phyloP scores from a whole-genome alignment of 2,329 filamentous ascomycete species.

The Rutstroemia sydowiana region DNA sequence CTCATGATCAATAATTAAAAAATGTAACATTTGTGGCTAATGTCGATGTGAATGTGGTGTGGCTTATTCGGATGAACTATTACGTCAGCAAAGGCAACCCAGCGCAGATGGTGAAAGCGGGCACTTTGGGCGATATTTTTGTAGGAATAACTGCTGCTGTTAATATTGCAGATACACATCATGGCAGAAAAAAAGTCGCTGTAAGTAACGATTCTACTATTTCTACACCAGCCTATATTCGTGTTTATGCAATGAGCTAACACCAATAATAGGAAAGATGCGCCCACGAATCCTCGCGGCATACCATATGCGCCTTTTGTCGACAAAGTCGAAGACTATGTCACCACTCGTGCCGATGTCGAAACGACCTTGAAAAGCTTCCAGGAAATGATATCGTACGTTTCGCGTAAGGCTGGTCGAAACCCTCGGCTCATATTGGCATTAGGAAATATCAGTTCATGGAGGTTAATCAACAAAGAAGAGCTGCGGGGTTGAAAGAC shows the following conservation, averaged over 20 bases:
- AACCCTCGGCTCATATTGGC: slow-evolving; percentile 17
- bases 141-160: too few species aligned
- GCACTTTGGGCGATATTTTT: background rate
- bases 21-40: background rate
- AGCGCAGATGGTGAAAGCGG: too few species aligned
- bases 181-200: slow-evolving; percentile 27
- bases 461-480: slow-evolving; percentile 85
- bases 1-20: background rate
- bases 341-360: slow-evolving; percentile 69
- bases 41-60: too few species aligned
- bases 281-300: slow-evolving; percentile 64
- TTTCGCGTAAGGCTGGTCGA: slow-evolving; percentile 1
- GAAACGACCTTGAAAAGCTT: slow-evolving; percentile 76
- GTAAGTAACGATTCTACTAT: slow-evolving; percentile 14
- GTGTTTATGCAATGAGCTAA: slow-evolving; percentile 11
- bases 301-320: slow-evolving; percentile 82
- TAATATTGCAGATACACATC: background rate
- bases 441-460: slow-evolving; percentile 98
- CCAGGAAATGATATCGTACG: slow-evolving; percentile 87
- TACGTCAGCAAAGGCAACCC: too few species aligned
- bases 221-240: background rate
- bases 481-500: slow-evolving; percentile 74
- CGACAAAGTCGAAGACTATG: slow-evolving; percentile 83
- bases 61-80: too few species aligned
- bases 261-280: slow-evolving; percentile 35